Conservation (phyloP, 208 protist species). For the Sergeia podlipaevii region DNA sequence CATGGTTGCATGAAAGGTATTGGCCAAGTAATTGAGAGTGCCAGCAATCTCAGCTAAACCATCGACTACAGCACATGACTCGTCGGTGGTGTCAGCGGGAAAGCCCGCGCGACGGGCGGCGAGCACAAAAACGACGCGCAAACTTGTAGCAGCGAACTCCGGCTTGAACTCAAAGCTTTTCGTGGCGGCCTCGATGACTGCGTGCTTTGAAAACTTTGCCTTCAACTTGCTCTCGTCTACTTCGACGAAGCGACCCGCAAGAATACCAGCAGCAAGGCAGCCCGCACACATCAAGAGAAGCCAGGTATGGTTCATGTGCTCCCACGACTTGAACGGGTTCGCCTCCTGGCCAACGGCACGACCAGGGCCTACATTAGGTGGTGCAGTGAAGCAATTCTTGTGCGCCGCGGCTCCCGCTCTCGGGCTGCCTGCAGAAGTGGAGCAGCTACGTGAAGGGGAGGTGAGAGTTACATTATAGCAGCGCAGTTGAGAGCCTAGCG, state of each 20-base stretch:
- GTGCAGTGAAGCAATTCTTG: slow-evolving; percentile 33
- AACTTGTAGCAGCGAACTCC: slow-evolving; percentile 68
- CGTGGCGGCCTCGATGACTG: slow-evolving; percentile 44
- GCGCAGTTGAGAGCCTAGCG: too few species aligned
- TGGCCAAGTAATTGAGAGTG: slow-evolving; percentile 57
- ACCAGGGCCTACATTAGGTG: slow-evolving; percentile 42
- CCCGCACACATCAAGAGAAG: slow-evolving; percentile 75
- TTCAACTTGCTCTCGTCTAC: slow-evolving; percentile 76
- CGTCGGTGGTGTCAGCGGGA: slow-evolving; percentile 47
- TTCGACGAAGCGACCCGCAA: slow-evolving; percentile 61
- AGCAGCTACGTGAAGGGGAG: too few species aligned
- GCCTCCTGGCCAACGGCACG: slow-evolving; percentile 36
- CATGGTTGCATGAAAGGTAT: slow-evolving; percentile 38
- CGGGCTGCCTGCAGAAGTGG: neutral
- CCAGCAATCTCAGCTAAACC: slow-evolving; percentile 73
- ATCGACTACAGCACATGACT: slow-evolving; percentile 71
- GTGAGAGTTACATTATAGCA: too few species aligned
- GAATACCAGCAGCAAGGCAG: slow-evolving; percentile 63
- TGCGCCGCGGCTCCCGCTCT: too few species aligned
- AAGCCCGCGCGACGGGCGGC: slow-evolving; percentile 77
- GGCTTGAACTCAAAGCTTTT: slow-evolving; percentile 80
- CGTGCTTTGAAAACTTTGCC: slow-evolving; percentile 50
- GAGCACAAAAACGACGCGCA: slow-evolving; percentile 76
- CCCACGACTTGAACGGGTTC: slow-evolving; percentile 87
- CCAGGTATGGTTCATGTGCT: slow-evolving; percentile 84